Conservation (phyloP, 148 eudicot genomes). For the Limonium bicolor region DNA sequence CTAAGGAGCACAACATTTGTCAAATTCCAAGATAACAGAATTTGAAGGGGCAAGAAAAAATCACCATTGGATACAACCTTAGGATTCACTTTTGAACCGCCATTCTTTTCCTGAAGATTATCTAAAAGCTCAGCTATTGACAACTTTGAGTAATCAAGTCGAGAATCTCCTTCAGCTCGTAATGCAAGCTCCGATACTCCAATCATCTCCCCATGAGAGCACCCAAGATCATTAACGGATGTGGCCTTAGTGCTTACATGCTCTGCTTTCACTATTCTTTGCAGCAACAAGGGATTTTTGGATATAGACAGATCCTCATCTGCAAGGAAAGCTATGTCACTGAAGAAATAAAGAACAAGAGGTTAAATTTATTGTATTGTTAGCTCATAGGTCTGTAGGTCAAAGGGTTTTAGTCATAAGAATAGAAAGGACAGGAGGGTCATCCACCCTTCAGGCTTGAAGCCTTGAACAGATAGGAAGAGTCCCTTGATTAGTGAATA, state of each 20-base stretch:
- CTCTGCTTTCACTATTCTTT: slow-evolving; percentile 20
- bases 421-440: too few relatives aligned
- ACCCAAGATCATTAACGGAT: slow-evolving; percentile 11
- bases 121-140: slow-evolving; percentile 63
- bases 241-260: slow-evolving; percentile 9
- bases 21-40: slow-evolving; percentile 1
- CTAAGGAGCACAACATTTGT: slow-evolving; percentile 13
- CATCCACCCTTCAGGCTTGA: too few relatives aligned
- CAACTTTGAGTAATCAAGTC: slow-evolving; percentile 9
- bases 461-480: too few relatives aligned
- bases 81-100: slow-evolving; percentile 8
- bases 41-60: not conserved
- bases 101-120: slow-evolving; percentile 27
- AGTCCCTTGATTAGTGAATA: too few relatives aligned
- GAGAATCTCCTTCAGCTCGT: slow-evolving; percentile 14
- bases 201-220: slow-evolving; percentile 12
- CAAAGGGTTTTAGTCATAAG: too few relatives aligned
- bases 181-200: slow-evolving; percentile 14
- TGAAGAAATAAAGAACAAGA: too few relatives aligned
- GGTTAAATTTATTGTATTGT: too few relatives aligned
- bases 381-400: too few relatives aligned
- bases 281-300: slow-evolving; percentile 13
- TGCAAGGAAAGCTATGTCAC: slow-evolving; percentile 7
- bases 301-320: slow-evolving; percentile 13
- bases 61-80: slow-evolving; percentile 7